Evolutionary conservation across 1,284 basidiomycete species (phyloP), one percentile per base, ranked within the genome.

Genomic region (Tylopilus sp.): DNA sequence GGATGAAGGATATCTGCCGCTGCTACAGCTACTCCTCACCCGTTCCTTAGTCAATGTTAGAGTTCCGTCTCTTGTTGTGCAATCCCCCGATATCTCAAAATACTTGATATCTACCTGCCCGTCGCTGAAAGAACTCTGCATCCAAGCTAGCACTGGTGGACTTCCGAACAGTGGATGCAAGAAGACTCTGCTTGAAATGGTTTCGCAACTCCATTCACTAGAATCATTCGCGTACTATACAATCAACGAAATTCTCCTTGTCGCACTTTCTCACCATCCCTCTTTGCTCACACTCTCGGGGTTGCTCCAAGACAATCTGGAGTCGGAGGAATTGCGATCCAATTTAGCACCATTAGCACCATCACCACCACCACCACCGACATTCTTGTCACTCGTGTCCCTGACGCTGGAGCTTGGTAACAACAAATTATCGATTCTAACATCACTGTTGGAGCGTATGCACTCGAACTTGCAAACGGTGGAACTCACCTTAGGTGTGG

Each of bases 181-280:
- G 24, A 74, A 68, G 62, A 62, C 72, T 26, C 22, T 75, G 39
- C 73, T 73, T 19, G 63, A 65, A 41, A 62, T 63, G 19, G 57
- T 76, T n/a, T 36, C 72, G 59, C 53, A 63, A 36, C 44, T 76
- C 15, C 64, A 63, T 26, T 65, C 67, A 18, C 54, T 75, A 24
- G 60, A 70, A 55, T 65, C 69, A 3, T 64, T 75, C 13, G 7
- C 49, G 4, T 77, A 74, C 47, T 65, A 69, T 15, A 60, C 62
- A 22, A 65, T 78, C 22, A 63, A 74, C 41, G 74, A 77, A 58
- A 33, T 54, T 4, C 71, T 74, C 24, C 64, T 77, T 47, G 16
- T 62, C 47, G 74, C 77, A 58, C 70, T 75, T 33, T 67, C 71
- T 13, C 65, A 15, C 22, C 71, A 75, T 22, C 69, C 71, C 9